Evolutionary conservation across 805 yeast genomes (phyloP).

Genomic region (Sungouiozyma ichnusensis): DNA sequence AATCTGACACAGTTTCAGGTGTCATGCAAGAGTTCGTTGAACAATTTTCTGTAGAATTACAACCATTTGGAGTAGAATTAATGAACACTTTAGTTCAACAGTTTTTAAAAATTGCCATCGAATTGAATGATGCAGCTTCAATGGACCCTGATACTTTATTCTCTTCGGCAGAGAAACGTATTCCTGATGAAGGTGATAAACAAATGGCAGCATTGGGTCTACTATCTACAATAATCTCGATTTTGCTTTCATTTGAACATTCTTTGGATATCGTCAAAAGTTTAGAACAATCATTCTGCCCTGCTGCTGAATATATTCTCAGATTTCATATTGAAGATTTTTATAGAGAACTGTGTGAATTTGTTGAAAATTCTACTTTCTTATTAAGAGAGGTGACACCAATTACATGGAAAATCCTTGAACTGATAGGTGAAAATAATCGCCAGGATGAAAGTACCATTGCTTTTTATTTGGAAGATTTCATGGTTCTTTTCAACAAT

Average conservation of each 20-base stretch:
- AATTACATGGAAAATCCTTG: constrained; percentile 65
- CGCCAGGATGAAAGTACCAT: constrained; percentile 39
- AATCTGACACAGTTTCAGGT: constrained; percentile 74
- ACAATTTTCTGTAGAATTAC: constrained; percentile 73
- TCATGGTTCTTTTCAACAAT: constrained; percentile 63
- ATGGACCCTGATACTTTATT: constrained; percentile 33
- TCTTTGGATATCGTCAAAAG: constrained; percentile 53
- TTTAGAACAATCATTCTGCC: constrained; percentile 58
- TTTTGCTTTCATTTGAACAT: constrained; percentile 72
- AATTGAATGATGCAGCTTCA: constrained; percentile 51
- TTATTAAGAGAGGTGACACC: constrained; percentile 52
- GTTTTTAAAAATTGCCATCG: constrained; percentile 59
- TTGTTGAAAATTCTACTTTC: constrained; percentile 60
- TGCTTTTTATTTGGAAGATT: constrained; percentile 62
- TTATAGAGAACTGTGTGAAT: constrained; percentile 64
- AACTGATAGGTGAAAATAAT: constrained; percentile 32
- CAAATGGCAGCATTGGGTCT: constrained; percentile 76
- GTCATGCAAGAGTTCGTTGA: constrained; percentile 96
- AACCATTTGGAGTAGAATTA: constrained; percentile 78
- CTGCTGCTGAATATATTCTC: constrained; percentile 60
- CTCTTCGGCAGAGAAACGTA: constrained; percentile 20
- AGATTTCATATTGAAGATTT: constrained; percentile 60
- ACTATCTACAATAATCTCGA: constrained; percentile 71
- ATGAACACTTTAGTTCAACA: constrained; percentile 59
- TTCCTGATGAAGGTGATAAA: constrained; percentile 48